Percentiles rank a stretch among this genome's conserved stretches.
These are phyloP conservation scores for Sporothrix inflata DNA, from an alignment of 2,329 filamentous ascomycete species.

Conservation along the genomic window DNA sequence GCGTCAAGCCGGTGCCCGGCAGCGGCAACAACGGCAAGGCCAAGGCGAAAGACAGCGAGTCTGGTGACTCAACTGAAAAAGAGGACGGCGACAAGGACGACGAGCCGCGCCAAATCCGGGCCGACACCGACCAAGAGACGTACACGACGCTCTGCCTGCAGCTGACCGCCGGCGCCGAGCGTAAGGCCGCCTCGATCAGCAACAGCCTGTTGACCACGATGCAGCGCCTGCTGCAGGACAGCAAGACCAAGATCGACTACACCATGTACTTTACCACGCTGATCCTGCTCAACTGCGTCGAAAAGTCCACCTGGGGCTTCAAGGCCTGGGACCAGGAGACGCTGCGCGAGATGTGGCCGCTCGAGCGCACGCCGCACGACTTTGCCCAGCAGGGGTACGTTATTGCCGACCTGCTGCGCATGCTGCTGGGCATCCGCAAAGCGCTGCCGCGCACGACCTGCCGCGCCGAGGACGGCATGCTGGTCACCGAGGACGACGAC, in stretches of 20 bases:
- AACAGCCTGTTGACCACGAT: constrained; percentile 62
- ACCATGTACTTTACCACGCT: constrained; percentile 64
- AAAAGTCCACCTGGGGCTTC: constrained; percentile 71
- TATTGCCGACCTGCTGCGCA: constrained; percentile 61
- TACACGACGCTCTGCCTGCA: constrained; percentile 67
- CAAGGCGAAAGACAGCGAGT: background rate
- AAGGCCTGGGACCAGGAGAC: constrained; percentile 68
- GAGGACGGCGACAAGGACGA: background rate
- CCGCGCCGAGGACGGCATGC: constrained; percentile 51
- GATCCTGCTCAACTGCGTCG: constrained; percentile 66
- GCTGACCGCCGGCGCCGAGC: constrained; percentile 66
- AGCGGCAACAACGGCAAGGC: background rate
- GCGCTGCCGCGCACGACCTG: constrained; percentile 58
- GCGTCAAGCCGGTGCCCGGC: constrained; percentile 47
- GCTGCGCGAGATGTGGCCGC: constrained; percentile 62
- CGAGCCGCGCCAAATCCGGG: constrained; percentile 52
- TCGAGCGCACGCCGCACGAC: constrained; percentile 59
- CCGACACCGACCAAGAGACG: constrained; percentile 58
- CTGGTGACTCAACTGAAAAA: background rate
- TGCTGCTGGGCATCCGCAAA: constrained; percentile 64
- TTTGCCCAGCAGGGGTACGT: constrained; percentile 64
- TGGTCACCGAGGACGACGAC: constrained; percentile 52
- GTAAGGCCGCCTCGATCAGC: constrained; percentile 63
- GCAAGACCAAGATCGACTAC: constrained; percentile 62
- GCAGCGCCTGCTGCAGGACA: constrained; percentile 64